Evolutionary conservation across 768 basidiomycete species (phyloP).

Genomic region (Cyclocybe aegerita): DNA sequence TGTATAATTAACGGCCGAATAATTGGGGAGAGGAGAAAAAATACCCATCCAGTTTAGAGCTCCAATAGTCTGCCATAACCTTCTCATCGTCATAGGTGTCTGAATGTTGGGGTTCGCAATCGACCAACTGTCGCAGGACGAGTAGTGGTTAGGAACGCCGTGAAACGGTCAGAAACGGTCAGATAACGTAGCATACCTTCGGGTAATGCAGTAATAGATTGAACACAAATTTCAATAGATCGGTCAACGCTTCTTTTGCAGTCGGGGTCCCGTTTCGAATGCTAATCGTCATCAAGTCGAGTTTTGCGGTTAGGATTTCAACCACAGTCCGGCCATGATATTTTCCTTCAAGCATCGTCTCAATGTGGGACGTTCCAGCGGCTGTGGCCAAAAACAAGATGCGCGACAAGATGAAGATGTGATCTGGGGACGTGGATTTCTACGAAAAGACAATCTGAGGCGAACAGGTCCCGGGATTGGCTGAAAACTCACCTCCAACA

Average conservation of each 20-base stretch:
- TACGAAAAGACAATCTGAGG: slow-evolving; percentile 23
- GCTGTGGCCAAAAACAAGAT: slow-evolving; percentile 76
- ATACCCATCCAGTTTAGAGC: slow-evolving; percentile 66
- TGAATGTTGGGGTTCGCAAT: slow-evolving; percentile 44
- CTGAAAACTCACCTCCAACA: slow-evolving; percentile 55
- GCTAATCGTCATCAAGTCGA: slow-evolving; percentile 52
- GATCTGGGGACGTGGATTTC: slow-evolving; percentile 63
- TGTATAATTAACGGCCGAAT: background rate
- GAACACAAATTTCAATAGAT: slow-evolving; percentile 83
- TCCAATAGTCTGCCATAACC: slow-evolving; percentile 77
- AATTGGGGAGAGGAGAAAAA: slow-evolving; percentile 22
- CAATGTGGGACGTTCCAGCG: slow-evolving; percentile 48
- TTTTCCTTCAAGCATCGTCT: slow-evolving; percentile 65
- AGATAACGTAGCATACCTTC: slow-evolving; percentile 44
- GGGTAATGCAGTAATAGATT: slow-evolving; percentile 83
- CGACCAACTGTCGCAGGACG: slow-evolving; percentile 33
- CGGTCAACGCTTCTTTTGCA: slow-evolving; percentile 73
- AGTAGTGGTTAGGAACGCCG: background rate
- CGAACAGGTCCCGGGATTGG: background rate
- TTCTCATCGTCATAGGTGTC: slow-evolving; percentile 35
- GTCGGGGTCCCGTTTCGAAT: slow-evolving; percentile 52
- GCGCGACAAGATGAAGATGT: slow-evolving; percentile 72
- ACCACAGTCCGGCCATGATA: slow-evolving; percentile 54
- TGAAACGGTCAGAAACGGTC: background rate
- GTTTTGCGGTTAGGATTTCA: slow-evolving; percentile 59